Base-by-base conservation (phyloP, 805 yeast genomes). In the Babjeviella inositovora region DNA sequence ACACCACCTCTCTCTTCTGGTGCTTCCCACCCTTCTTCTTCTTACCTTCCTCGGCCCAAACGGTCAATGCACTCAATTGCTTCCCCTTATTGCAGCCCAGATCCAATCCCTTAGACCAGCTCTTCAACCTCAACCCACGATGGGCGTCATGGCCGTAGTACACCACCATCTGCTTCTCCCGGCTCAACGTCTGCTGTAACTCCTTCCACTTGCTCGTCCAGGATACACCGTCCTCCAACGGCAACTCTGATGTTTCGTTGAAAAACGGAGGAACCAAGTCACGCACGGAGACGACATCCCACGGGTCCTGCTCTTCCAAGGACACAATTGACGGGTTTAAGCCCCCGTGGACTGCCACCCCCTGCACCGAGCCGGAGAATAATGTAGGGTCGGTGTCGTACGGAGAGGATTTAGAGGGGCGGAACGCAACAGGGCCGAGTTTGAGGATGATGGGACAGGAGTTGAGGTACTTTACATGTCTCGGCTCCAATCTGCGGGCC, bases 91-190 rank as follows among this genome's bases (percentile, higher is more conserved):
- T 77, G 53, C 96, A 85, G 1, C 79, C 80, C 7, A 79, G 53
- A 39, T 87, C 97, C 18, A 85, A 49, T 0, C 96, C 97, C 36
- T 65, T 68, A 3, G 93, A 57, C 43, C 57, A 81, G 30, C 63
- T 61, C 32, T 62, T 62, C 23, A 72, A 32, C 26, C 63, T 68
- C 23, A 84, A 59, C 1, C 95, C 94, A 25, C 72, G 53, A 26
- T 68, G 56, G 4, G 96, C 92, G 40, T 81, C 92, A 40, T 85
- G 97, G 2, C 96, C 97, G 41, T 85, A 85, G 36, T 67, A 69
- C 4, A 80, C 82, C 12, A 60, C 26, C n/a, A 21, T 24, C 11
- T 19, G 24, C 5, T 8, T 14, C 5, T n/a, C n/a, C 4, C 7
- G 17, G 5, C 10, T 6, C 27, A 21, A 28, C 23, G 19, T 16